Conservation (phyloP, 1,139 yeast species). For the Geotrichum europaeum region DNA sequence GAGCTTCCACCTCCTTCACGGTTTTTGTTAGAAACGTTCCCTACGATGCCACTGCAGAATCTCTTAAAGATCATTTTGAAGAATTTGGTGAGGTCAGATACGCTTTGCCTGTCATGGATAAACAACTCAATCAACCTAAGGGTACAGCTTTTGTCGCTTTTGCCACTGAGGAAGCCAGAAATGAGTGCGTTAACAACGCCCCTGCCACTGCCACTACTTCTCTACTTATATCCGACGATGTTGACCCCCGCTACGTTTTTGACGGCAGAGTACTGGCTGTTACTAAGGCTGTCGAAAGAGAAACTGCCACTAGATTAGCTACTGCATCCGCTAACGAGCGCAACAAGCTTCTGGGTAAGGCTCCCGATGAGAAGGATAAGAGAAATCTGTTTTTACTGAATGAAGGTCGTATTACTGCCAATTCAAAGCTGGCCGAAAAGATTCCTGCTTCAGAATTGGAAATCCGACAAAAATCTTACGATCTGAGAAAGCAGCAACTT, state of each 20-base stretch:
- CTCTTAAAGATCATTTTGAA: conserved; percentile 68
- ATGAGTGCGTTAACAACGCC: conserved; percentile 66
- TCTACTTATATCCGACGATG: conserved; percentile 85
- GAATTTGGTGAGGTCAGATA: conserved; percentile 84
- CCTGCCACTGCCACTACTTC: conserved; percentile 76
- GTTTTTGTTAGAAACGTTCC: conserved; percentile 90
- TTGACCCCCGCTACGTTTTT: conserved; percentile 78
- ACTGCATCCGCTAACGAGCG: conserved; percentile 71
- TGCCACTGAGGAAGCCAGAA: conserved; percentile 52
- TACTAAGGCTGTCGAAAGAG: conserved; percentile 80
- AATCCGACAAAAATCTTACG: conserved; percentile 80
- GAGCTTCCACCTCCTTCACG: conserved; percentile 28
- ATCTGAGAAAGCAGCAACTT: conserved; percentile 81
- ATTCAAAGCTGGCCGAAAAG: conserved; percentile 69
- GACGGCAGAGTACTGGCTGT: conserved; percentile 87
- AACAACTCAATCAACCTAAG: conserved; percentile 74
- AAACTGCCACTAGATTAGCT: conserved; percentile 70
- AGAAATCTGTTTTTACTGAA: conserved; percentile 80
- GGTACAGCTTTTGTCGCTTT: conserved; percentile 97
- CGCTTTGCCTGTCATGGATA: conserved; percentile 90
- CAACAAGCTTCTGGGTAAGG: conserved; percentile 70
- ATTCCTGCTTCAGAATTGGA: conserved; percentile 73
- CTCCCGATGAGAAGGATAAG: conserved; percentile 72
- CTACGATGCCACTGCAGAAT: conserved; percentile 83
- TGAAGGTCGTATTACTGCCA: conserved; percentile 86